These are phyloP conservation scores for Cryphonectria radicalis DNA, from an alignment of 2,329 filamentous ascomycete species.

Conservation along the genomic window DNA sequence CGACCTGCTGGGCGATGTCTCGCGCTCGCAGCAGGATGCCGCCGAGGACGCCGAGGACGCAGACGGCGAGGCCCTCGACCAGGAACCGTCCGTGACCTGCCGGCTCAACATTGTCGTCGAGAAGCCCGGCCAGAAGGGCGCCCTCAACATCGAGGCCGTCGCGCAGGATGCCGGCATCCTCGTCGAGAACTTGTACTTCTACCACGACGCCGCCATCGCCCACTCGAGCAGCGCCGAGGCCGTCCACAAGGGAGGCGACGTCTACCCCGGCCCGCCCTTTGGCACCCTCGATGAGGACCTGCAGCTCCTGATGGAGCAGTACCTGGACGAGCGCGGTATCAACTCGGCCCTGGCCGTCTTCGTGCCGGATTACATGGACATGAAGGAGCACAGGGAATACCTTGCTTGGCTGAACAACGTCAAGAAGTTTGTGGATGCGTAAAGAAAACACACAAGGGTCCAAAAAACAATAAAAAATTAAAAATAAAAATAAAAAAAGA, in stretches of 20 bases:
- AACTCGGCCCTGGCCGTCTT: slow-evolving; percentile 86
- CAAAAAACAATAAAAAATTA: neutral
- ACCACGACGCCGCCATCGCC: slow-evolving; percentile 76
- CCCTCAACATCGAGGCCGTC: slow-evolving; percentile 82
- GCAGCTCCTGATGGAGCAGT: slow-evolving; percentile 88
- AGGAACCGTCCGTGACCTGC: slow-evolving; percentile 71
- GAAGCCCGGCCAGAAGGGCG: slow-evolving; percentile 77
- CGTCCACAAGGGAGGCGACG: slow-evolving; percentile 73
- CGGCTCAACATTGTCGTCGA: slow-evolving; percentile 86
- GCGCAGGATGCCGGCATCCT: slow-evolving; percentile 85
- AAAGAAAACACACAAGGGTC: slow-evolving; percentile 32
- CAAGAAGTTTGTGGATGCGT: slow-evolving; percentile 82
- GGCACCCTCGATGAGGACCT: slow-evolving; percentile 95
- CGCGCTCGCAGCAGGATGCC: slow-evolving; percentile 60
- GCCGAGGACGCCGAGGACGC: slow-evolving; percentile 55
- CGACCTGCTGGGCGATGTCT: slow-evolving; percentile 40
- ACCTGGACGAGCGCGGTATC: slow-evolving; percentile 92
- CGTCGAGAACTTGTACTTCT: slow-evolving; percentile 91
- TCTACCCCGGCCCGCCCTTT: slow-evolving; percentile 92
- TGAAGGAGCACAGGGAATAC: slow-evolving; percentile 99
- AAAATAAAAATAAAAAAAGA: neutral
- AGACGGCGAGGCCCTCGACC: slow-evolving; percentile 51
- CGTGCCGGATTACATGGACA: slow-evolving; percentile 93
- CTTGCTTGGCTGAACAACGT: slow-evolving; percentile 85
- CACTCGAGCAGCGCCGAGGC: slow-evolving; percentile 76